Evolutionary conservation across 2,329 filamentous ascomycete genomes (phyloP), one percentile per base, ranked within the genome.

Genomic region (Cryphonectria carpinicola): DNA sequence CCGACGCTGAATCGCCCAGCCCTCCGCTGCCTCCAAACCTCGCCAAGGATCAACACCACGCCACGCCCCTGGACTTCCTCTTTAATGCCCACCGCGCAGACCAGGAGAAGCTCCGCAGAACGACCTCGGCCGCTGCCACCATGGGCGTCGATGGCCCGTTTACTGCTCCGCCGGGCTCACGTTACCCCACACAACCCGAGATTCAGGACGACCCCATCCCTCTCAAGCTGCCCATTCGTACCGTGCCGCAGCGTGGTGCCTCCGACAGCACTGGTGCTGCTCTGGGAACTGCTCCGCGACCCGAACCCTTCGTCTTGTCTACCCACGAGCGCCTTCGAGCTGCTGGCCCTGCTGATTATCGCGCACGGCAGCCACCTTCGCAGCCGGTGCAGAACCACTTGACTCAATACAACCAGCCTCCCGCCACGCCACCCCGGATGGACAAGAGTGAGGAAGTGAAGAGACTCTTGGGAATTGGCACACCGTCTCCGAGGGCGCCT

Each of bases 11-110:
- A 76, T 85, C 86, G 56, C 81, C 82, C 2, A 85, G 84, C 7
- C 81, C 84, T 41, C 75, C 81, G 77, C 75, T 84, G 75, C 75
- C 80, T 77, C 74, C 81, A 75, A 71, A 80, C 77, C 74, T 76
- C 70, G 74, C 76, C 68, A 70, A 75, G 67, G 70, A 78, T 67
- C 74, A 76, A 74, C 79, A 85, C 69, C 82, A 89, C 71, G 88
- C 93, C 72, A 97, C 94, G 14, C 94, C 95, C 0, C 85, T 98
- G 5, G 95, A 98, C 76, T 87, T 97, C 73, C 91, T 98, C 78
- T 98, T 98, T 84, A 91, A 92, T 72, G 94, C 94, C 46, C 93
- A 97, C 75, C 89, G 92, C 65, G 91, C 93, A 72, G 93, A 96
- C 80, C 92, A 90, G 77, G 90, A 90, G 67, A 85, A 86, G 71